Conservation (phyloP, 352 stramenopile species). For the Globisporangium heterothallicum region DNA sequence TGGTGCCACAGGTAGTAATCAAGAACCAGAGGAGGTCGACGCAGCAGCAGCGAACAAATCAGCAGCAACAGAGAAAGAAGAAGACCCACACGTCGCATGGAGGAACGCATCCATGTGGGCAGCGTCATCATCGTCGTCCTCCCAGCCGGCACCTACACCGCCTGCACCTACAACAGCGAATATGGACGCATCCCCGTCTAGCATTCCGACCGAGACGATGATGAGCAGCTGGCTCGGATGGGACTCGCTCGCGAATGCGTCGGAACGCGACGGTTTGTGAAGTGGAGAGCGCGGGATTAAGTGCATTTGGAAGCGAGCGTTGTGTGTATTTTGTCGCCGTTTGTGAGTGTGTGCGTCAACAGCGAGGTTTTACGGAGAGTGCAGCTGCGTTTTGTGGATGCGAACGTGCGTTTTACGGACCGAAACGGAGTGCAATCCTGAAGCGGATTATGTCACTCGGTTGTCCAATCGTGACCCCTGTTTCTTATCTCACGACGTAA, state of each 20-base stretch:
- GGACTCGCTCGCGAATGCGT: conserved; percentile 2
- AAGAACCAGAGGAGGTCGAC: neutral
- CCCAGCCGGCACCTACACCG: neutral
- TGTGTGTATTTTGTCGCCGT: neutral
- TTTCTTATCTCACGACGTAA: neutral
- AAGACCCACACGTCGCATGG: conserved; percentile 12
- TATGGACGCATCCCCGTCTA: too few species aligned
- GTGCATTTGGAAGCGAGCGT: too few species aligned
- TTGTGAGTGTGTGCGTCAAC: neutral
- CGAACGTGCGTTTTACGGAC: too few species aligned
- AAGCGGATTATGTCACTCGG: neutral
- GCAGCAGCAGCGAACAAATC: too few species aligned
- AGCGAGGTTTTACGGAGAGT: neutral
- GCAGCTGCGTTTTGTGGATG: neutral
- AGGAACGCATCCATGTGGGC: conserved; percentile 10
- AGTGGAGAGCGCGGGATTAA: neutral
- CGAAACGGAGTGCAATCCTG: neutral
- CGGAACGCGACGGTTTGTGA: conserved; percentile 4
- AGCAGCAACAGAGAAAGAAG: conserved; percentile 4
- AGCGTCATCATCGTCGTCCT: neutral
- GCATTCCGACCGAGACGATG: neutral
- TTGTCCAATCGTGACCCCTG: neutral
- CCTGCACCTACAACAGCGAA: too few species aligned
- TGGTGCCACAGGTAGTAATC: neutral
- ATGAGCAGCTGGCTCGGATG: conserved; percentile 15